Evolutionary conservation across 805 yeast species (phyloP).

Genomic region (Saccharomyces kudriavzevii): DNA sequence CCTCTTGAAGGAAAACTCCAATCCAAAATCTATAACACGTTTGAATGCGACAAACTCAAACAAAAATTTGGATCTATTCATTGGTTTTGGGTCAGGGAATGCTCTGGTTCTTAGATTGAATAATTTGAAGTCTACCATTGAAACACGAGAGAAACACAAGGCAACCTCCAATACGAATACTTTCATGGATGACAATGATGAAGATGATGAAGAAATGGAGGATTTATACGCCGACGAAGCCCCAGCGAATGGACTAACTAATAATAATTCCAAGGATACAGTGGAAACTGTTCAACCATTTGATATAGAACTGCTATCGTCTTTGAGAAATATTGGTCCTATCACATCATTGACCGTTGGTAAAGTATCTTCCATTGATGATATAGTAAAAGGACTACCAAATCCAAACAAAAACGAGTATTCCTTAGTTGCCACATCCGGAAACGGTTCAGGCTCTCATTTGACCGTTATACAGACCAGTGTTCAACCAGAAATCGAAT

Average conservation of each 20-base stretch:
- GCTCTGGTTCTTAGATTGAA: slow-evolving; percentile 37
- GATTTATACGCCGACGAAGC: slow-evolving; percentile 12
- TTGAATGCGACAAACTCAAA: slow-evolving; percentile 20
- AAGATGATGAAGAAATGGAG: slow-evolving; percentile 25
- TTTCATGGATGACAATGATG: slow-evolving; percentile 31
- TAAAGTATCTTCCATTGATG: slow-evolving; percentile 41
- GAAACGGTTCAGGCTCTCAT: slow-evolving; percentile 47
- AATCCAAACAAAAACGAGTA: slow-evolving; percentile 63
- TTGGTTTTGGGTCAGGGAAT: slow-evolving; percentile 56
- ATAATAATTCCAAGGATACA: slow-evolving; percentile 6
- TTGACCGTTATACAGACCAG: slow-evolving; percentile 59
- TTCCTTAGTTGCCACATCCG: slow-evolving; percentile 64
- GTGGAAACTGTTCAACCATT: slow-evolving; percentile 27
- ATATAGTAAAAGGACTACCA: slow-evolving; percentile 49
- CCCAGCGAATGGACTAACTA: not conserved
- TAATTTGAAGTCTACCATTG: slow-evolving; percentile 23
- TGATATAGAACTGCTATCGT: slow-evolving; percentile 43
- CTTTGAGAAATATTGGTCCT: slow-evolving; percentile 63
- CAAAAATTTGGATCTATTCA: slow-evolving; percentile 41
- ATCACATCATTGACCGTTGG: slow-evolving; percentile 62
- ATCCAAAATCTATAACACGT: slow-evolving; percentile 24
- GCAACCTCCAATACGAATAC: slow-evolving; percentile 38
- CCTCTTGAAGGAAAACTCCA: slow-evolving; percentile 18
- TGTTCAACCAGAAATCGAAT: slow-evolving; percentile 57
- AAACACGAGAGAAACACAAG: slow-evolving; percentile 33